Base-by-base conservation (phyloP, 371 early-diverging fungal genomes). In the Rhizopus sp. region DNA sequence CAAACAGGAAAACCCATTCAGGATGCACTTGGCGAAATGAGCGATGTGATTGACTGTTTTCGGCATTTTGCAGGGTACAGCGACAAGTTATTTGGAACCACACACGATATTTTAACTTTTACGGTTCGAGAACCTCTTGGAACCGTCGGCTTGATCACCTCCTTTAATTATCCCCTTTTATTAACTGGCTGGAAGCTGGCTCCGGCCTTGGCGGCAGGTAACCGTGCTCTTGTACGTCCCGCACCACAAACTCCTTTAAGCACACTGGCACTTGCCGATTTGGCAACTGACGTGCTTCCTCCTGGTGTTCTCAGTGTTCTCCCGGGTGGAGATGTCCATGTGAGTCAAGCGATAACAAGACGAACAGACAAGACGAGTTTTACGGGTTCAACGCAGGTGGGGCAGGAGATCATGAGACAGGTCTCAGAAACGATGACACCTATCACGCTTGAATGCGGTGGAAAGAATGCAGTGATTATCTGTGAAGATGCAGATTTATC, bases 381-480 rank as follows among this genome's bases (percentile, higher is more conserved):
- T 46, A 78, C 79, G 7, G 97, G 97, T 12, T 89, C 88, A 0
- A 88, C 89, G 3, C 55, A 40, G 2, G 84, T 80, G n/a, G 92
- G 95, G 16, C 87, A 90, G 55, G 72, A 76, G 30, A 86, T 95
- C 59, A 80, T 89, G 75, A 75, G 75, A 9, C 76, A 78, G 4
- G 82, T 88, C n/a, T 85, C 91, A 2, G 75, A 74, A 23, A 73
- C 75, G 30, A 76, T 93, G 35, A 85, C 84, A 49, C 69, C 82
- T 2, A 71, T 89, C 15, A 82, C 89, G 1, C 79, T 96, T 15
- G 95, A 96, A 71, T 87, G 95, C 29, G 95, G 96, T 49, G 96
- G 96, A 38, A 96, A 96, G 73, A 88, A 87, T 51, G 88, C 94
- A 0, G 82, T 84, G 29, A 87, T 94, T 55, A 87, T 95, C 1